Base-by-base conservation (phyloP, 768 basidiomycete genomes). In the Pulveroboletus frians region DNA sequence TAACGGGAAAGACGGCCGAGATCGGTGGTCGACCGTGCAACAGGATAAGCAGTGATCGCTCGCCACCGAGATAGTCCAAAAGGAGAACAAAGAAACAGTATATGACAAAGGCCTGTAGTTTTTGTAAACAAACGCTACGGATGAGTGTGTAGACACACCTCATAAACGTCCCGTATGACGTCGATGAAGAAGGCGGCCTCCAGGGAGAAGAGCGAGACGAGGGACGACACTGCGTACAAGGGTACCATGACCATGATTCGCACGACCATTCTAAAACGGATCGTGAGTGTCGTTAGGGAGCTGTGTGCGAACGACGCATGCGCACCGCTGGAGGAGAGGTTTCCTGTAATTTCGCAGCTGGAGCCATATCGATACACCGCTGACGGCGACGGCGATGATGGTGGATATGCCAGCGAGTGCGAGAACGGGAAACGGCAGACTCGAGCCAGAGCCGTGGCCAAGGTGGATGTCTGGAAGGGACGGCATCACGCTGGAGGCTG, bases 191-290 rank as follows among this genome's bases (percentile, higher is more conserved):
- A 97, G 0, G 96, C 96, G 2, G 88, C 92, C 63, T 95, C 88
- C 47, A 97, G 73, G 0, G 93, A 96, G 71, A 93, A 91, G 35
- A 99, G 74, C 0, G 95, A 92, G 53, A 97, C 92, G 56, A 97
- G 74, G 4, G 92, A 93, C 0, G 96, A 78, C 26, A 98, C 74
- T 1, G 83, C 92, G 65, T 99, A 98, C 26, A 98, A 72, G 0
- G 95, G 95, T 5, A 90, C 90, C 93, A 97, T 97, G 58, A 97
- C 54, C 88, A 98, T 92, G 63, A 98, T 96, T 40, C 96, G 80
- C 38, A 96, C 77, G 42, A 95, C 93, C 79, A 90, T 88, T 55
- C 95, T 88, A 9, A 5, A 29, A 39, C 17, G 14, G 20, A 18
- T 5, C 2, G 37, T 48, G 30, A 46, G 58, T 71, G 26, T 18